Evolutionary conservation across 345 rosid species (phyloP).

Genomic region (Euphorbia peplus): DNA sequence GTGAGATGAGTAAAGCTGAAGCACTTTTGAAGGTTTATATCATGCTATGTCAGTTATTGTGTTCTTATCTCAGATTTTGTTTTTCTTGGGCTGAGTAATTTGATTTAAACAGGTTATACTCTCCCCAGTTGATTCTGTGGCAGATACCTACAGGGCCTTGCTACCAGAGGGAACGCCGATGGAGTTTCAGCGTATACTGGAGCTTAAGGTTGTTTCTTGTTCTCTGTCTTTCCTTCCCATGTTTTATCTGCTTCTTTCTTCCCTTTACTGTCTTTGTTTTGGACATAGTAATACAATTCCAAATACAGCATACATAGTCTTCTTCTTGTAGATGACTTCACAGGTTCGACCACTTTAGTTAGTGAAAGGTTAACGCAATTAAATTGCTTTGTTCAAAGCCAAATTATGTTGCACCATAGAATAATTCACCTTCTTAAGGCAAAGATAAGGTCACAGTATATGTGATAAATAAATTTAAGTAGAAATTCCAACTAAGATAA

Average conservation of each 20-base stretch:
- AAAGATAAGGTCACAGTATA: neutral
- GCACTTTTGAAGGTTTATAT: constrained; percentile 85
- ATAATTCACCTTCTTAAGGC: neutral
- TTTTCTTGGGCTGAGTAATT: neutral
- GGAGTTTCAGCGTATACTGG: constrained; percentile 98
- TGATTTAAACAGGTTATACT: constrained; percentile 62
- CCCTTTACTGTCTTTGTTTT: neutral
- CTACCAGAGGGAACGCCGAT: constrained; percentile 96
- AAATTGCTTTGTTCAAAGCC: constrained; percentile 2
- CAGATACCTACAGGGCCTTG: constrained; percentile 92
- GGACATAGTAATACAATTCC: neutral
- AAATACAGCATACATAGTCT: neutral
- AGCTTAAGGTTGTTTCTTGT: constrained; percentile 62
- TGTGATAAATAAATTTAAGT: neutral
- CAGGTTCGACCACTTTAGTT: neutral
- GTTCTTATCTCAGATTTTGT: constrained; percentile 1
- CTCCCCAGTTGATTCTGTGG: constrained; percentile 94
- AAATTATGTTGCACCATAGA: neutral
- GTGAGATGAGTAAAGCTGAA: constrained; percentile 99
- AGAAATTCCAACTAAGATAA: neutral
- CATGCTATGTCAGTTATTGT: constrained; percentile 3
- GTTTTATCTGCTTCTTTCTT: neutral
- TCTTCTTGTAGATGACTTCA: neutral
- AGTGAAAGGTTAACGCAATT: neutral
- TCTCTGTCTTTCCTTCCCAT: neutral